Evolutionary conservation across 148 eudicot genomes (phyloP).

Genomic region (Rhododendron henanense): DNA sequence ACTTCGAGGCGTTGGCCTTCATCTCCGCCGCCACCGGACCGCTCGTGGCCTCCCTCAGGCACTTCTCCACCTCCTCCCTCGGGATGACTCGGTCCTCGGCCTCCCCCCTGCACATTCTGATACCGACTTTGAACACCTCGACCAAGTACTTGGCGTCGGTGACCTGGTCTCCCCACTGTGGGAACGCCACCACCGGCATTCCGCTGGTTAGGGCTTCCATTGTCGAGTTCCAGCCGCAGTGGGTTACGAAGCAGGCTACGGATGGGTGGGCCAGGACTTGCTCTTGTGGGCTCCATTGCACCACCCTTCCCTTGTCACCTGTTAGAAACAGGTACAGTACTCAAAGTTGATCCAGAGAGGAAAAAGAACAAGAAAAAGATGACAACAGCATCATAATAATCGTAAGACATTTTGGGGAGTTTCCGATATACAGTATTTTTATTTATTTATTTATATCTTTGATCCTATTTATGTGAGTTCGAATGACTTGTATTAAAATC

Average conservation of each 20-base stretch:
- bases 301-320: slow-evolving; percentile 62
- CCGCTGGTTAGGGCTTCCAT: slow-evolving; percentile 66
- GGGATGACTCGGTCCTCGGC: slow-evolving; percentile 43
- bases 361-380: no score
- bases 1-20: slow-evolving; percentile 51
- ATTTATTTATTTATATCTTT: no score
- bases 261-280: slow-evolving; percentile 61
- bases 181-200: slow-evolving; percentile 75
- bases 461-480: no score
- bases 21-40: slow-evolving; percentile 50
- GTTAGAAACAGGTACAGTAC: slow-evolving; percentile 1
- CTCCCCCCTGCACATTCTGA: slow-evolving; percentile 58
- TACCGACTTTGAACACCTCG: slow-evolving; percentile 56
- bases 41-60: slow-evolving; percentile 40
- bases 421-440: no score
- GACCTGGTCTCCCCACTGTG: slow-evolving; percentile 87
- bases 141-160: slow-evolving; percentile 72
- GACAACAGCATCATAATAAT: not conserved
- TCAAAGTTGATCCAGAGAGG: not conserved
- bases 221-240: slow-evolving; percentile 93
- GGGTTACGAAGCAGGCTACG: slow-evolving; percentile 70
- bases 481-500: no score
- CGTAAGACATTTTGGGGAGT: no score
- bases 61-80: slow-evolving; percentile 52
- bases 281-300: slow-evolving; percentile 69